These are phyloP conservation scores for Citrus glauca DNA, from an alignment of 345 rosid genomes.

Conservation along the genomic window DNA sequence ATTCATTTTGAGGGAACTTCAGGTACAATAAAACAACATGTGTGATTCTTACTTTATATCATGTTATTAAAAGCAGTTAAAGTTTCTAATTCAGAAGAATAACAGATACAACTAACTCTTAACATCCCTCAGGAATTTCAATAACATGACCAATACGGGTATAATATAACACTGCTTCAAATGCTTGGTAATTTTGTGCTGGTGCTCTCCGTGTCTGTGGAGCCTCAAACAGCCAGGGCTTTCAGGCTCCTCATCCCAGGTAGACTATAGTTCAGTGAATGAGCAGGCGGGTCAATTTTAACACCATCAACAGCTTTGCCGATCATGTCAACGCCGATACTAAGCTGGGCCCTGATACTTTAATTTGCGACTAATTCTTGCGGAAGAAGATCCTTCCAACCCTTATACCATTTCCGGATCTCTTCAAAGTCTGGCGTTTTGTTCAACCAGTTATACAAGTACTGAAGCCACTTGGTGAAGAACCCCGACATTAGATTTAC, in stretches of 20 bases:
- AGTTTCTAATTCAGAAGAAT: no score
- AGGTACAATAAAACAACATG: no score
- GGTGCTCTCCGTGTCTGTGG: constrained; percentile 39
- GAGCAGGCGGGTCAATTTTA: constrained; percentile 65
- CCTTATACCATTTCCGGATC: constrained; percentile 67
- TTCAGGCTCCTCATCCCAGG: no score
- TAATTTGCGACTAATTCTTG: constrained; percentile 15
- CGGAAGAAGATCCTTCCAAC: constrained; percentile 54
- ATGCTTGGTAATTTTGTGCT: constrained; percentile 29
- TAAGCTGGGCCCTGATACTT: constrained; percentile 49
- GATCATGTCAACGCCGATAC: constrained; percentile 36
- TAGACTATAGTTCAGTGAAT: constrained; percentile 29
- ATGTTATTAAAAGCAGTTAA: no score
- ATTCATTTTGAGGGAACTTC: no score
- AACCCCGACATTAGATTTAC: constrained; percentile 79
- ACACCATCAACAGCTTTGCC: constrained; percentile 66
- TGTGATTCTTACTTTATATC: no score
- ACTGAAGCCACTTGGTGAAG: constrained; percentile 78
- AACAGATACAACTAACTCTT: no score
- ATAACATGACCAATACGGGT: no score
- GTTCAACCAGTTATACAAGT: constrained; percentile 74
- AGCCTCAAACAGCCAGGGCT: constrained; percentile 43
- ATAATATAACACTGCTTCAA: constrained; percentile 5
- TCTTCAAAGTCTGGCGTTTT: constrained; percentile 66
- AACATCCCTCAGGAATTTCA: no score